phyloP scores from a whole-genome alignment of 1,284 basidiomycete species.

The Mycena sp. region DNA sequence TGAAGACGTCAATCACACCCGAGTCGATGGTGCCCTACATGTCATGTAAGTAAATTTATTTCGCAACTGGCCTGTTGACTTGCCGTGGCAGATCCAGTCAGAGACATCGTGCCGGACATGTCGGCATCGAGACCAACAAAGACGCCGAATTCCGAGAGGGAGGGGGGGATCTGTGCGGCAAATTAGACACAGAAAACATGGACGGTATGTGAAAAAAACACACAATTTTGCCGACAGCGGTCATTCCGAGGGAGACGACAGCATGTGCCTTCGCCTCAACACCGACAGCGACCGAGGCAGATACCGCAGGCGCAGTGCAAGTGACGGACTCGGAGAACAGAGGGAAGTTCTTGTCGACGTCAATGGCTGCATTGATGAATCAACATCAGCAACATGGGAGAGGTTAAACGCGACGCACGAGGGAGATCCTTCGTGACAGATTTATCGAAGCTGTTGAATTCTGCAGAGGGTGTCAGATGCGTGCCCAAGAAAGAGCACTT shows the following conservation, averaged over 20 bases:
- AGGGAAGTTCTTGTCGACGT: slow-evolving; percentile 36
- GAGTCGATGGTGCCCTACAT: slow-evolving; percentile 44
- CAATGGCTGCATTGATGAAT: slow-evolving; percentile 33
- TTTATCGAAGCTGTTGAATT: slow-evolving; percentile 37
- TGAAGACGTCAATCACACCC: slow-evolving; percentile 37
- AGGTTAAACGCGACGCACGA: slow-evolving; percentile 31
- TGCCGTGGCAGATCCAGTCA: slow-evolving; percentile 43
- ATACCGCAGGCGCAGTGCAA: slow-evolving; percentile 48
- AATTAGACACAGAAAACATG: neutral
- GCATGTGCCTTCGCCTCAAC: slow-evolving; percentile 51
- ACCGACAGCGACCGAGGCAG: slow-evolving; percentile 49
- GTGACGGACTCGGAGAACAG: slow-evolving; percentile 51
- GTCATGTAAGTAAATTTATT: neutral
- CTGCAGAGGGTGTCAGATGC: neutral
- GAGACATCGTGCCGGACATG: slow-evolving; percentile 43
- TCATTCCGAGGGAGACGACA: slow-evolving; percentile 50
- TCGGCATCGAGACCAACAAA: slow-evolving; percentile 41
- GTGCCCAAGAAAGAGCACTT: neutral
- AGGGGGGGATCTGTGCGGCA: slow-evolving; percentile 27
- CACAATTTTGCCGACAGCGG: slow-evolving; percentile 52
- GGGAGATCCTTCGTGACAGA: slow-evolving; percentile 37
- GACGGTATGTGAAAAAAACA: neutral
- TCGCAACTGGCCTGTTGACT: neutral
- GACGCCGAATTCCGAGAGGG: slow-evolving; percentile 43
- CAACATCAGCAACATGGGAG: slow-evolving; percentile 34